A percentile compares a stretch with the other conserved stretches of the same genome.
phyloP scores from a whole-genome alignment of 306 rosid species.

The Inga laurina region DNA sequence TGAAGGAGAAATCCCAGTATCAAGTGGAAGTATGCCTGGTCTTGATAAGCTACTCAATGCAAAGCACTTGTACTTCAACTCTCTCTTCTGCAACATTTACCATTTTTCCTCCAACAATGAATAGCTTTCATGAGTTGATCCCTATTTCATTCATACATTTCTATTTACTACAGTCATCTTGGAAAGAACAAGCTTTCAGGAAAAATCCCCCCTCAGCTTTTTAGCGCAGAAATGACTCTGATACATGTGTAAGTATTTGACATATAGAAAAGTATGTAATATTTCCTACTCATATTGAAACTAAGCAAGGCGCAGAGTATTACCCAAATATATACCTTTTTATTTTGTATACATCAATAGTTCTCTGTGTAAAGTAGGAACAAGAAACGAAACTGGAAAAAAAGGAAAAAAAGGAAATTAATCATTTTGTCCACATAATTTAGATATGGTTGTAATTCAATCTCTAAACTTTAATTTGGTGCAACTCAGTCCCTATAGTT shows the following conservation, averaged over 20 bases:
- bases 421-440: no score
- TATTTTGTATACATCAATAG: background rate
- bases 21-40: slow-evolving; percentile 32
- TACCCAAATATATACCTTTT: background rate
- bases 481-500: no score
- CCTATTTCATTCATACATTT: background rate
- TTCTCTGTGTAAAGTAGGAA: background rate
- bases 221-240: slow-evolving; percentile 45
- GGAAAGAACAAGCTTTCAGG: slow-evolving; percentile 52
- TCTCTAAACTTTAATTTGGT: no score
- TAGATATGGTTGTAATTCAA: no score
- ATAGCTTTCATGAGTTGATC: background rate
- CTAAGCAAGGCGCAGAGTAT: background rate
- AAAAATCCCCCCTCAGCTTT: slow-evolving; percentile 43
- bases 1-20: slow-evolving; percentile 38
- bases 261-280: background rate
- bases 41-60: slow-evolving; percentile 34
- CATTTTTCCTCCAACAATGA: background rate
- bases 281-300: background rate
- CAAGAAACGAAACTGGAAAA: background rate
- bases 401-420: background rate
- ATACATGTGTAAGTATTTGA: slow-evolving; percentile 54
- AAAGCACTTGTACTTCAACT: slow-evolving; percentile 36
- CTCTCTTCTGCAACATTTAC: background rate
- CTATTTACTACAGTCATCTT: slow-evolving; percentile 48